Evolutionary conservation across 352 stramenopile species (phyloP).

Genomic region (Vaucheria bursata): DNA sequence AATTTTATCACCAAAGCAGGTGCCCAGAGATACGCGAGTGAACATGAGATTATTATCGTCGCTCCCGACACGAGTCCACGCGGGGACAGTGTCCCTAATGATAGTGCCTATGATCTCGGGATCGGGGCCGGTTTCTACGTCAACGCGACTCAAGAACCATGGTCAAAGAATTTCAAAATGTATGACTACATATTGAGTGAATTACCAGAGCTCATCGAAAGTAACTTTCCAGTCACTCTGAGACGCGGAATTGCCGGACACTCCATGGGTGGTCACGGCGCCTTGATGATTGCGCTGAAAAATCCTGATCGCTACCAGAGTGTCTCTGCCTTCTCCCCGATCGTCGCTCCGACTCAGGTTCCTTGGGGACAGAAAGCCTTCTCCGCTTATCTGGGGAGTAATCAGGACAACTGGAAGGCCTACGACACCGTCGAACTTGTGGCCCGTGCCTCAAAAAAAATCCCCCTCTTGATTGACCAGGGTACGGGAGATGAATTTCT

Average conservation of each 20-base stretch:
- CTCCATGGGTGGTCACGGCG: constrained; percentile 93
- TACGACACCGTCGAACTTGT: constrained; percentile 34
- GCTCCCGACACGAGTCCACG: constrained; percentile 89
- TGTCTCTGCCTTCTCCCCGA: constrained; percentile 90
- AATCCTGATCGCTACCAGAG: constrained; percentile 45
- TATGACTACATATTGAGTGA: constrained; percentile 56
- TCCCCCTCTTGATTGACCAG: constrained; percentile 82
- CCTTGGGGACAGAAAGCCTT: constrained; percentile 98
- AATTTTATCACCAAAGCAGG: too few species aligned
- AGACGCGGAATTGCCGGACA: constrained; percentile 82
- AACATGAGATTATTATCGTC: constrained; percentile 83
- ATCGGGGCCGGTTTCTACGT: constrained; percentile 62
- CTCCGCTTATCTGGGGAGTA: constrained; percentile 83
- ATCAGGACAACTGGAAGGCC: constrained; percentile 73
- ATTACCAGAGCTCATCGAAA: constrained; percentile 72
- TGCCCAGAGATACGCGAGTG: too few species aligned
- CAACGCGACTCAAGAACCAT: neutral
- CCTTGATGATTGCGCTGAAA: constrained; percentile 80
- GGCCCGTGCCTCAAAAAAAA: too few species aligned
- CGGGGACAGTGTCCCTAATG: constrained; percentile 68
- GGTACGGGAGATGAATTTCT: constrained; percentile 75
- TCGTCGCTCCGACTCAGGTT: constrained; percentile 85
- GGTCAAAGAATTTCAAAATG: constrained; percentile 82
- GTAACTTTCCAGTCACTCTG: constrained; percentile 13
- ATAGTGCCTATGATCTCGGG: constrained; percentile 91